Percentiles rank a stretch among this genome's conserved stretches.
Evolutionary conservation across 108 stramenopile species (phyloP).

Genomic region (Pseudonitzschia multiseries): DNA sequence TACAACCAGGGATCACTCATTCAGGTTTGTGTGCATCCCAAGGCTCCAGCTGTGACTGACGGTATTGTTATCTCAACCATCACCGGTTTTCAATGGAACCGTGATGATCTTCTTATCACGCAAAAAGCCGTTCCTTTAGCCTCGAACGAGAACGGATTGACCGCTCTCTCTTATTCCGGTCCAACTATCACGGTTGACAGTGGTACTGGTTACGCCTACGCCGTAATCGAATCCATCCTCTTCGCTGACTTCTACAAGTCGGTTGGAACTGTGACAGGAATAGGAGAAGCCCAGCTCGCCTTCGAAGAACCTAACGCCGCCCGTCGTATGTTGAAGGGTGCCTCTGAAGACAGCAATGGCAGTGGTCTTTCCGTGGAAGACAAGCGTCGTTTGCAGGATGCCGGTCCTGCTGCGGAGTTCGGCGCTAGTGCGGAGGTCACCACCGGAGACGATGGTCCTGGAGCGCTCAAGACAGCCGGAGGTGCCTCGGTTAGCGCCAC

Average conservation of each 20-base stretch:
- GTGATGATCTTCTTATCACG: neutral
- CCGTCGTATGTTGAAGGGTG: neutral
- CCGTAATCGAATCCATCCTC: neutral
- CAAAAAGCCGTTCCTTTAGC: neutral
- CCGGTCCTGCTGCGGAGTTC: neutral
- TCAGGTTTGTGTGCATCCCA: neutral
- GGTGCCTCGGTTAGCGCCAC: neutral
- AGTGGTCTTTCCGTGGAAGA: neutral
- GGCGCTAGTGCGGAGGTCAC: neutral
- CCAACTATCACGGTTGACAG: neutral
- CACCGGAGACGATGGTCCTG: neutral
- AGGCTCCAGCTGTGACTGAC: neutral
- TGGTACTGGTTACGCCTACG: neutral
- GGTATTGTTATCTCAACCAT: neutral
- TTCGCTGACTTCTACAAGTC: neutral
- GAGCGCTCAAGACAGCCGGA: neutral
- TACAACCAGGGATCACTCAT: neutral
- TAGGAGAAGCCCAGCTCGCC: neutral
- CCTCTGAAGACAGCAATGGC: neutral
- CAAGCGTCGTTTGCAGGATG: neutral
- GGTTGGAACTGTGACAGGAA: neutral
- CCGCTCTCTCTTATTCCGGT: neutral
- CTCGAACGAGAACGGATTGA: neutral
- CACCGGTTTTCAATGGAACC: neutral
- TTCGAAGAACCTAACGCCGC: neutral